A percentile compares a stretch with the other conserved stretches of the same genome.
Conservation (phyloP, 768 basidiomycete species). For the Gymnopilus junonius region DNA sequence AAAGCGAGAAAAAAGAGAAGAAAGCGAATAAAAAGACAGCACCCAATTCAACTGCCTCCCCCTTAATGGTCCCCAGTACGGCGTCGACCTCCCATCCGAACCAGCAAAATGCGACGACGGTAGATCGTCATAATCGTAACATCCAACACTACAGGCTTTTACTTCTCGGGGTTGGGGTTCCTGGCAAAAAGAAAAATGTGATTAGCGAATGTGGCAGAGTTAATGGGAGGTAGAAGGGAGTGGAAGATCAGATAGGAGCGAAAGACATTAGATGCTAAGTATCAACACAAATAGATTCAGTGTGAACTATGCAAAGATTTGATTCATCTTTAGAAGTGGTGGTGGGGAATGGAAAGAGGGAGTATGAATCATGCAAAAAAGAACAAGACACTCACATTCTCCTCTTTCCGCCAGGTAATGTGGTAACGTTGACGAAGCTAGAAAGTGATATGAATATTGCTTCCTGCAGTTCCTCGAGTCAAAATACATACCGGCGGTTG, state of each 20-base stretch:
- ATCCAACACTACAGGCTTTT: conserved; percentile 18
- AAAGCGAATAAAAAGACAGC: conserved; percentile 4
- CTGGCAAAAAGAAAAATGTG: conserved; percentile 32
- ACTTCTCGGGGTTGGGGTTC: conserved; percentile 73
- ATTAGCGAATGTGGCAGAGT: conserved; percentile 24
- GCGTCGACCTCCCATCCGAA: conserved; percentile 2
- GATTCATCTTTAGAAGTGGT: conserved; percentile 54
- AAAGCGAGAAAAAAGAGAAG: conserved; percentile 1
- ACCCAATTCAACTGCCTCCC: conserved; percentile 5
- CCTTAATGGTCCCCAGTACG: background rate
- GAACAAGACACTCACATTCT: conserved; percentile 77
- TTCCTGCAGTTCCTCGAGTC: background rate
- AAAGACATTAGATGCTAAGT: conserved; percentile 91
- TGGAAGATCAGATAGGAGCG: conserved; percentile 94
- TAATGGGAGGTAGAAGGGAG: conserved; percentile 14
- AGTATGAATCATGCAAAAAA: background rate
- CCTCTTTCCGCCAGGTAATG: conserved; percentile 90
- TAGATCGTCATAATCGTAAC: conserved; percentile 14
- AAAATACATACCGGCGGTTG: conserved; percentile 79
- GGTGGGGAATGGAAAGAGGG: background rate
- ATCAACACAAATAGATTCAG: conserved; percentile 89
- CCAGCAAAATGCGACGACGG: conserved; percentile 14
- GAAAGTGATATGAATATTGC: conserved; percentile 5
- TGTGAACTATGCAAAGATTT: conserved; percentile 92
- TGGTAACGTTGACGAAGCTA: conserved; percentile 94